Base-by-base conservation (phyloP, 2,329 filamentous ascomycete species). In the Aspergillus luchuensis region DNA sequence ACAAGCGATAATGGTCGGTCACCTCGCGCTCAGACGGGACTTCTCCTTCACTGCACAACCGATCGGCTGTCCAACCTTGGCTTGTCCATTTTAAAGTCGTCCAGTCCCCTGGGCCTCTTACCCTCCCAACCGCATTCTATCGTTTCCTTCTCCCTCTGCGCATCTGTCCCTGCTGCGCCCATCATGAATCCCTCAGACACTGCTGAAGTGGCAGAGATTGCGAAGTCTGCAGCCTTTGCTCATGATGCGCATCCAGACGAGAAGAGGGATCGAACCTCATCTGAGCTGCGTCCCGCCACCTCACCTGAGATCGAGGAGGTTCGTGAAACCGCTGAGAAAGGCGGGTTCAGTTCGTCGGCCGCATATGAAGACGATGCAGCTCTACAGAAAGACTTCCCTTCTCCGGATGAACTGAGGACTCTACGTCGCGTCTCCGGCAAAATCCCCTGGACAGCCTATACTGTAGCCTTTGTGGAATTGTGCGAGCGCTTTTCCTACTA, bases 401-500 rank as follows among this genome's bases (percentile, higher is more conserved):
- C 69, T 2, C 66, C 69, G 0, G 75, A 76, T 36, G 77, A 79
- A 33, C 28, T 78, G 36, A 41, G 47, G 5, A 71, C 64, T 5
- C 67, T 79, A 19, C 76, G 75, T 28, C 72, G 76, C 39, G 70
- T 78, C 2, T 58, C 74, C 1, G 74, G 69, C 10, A 60, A 64
- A 2, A 85, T 92, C 62, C 86, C 87, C 52, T 87, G 84, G 82
- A 78, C 82, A 57, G 84, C 88, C 60, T 92, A 87, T 77, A 87
- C 86, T 25, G 85, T 92, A 61, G 89, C 88, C 51, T 87, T 91
- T 63, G 85, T 90, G 61, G 90, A 92, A 76, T 79, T 91, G 59
- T 90, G 87, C 78, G 90, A 92, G 78, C 87, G 89, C 52, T 91
- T 91, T 77, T 89, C 87, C 13, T 92, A 91, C 84, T 91, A 92